These are phyloP conservation scores for Ustilago sp. DNA, from an alignment of 1,284 basidiomycete species.

Conservation along the genomic window DNA sequence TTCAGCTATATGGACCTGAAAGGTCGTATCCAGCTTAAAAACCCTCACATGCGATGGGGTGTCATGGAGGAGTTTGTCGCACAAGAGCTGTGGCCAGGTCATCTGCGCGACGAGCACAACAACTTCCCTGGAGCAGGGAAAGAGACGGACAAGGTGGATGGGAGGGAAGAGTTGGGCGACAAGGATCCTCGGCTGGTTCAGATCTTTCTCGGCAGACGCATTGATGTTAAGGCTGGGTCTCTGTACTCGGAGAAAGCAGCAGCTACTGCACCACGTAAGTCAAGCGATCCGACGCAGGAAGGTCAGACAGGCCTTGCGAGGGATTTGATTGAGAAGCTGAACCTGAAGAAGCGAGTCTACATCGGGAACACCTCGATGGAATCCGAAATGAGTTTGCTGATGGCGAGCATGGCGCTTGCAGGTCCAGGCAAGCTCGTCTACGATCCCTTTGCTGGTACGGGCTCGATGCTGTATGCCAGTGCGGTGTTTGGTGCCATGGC, in stretches of 20 bases:
- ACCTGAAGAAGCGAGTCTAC: constrained; percentile 87
- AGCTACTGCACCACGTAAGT: constrained; percentile 31
- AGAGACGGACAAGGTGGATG: constrained; percentile 27
- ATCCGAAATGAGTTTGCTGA: constrained; percentile 89
- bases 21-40: constrained; percentile 85
- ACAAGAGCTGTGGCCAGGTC: constrained; percentile 42
- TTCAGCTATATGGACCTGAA: constrained; percentile 87
- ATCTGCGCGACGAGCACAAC: constrained; percentile 39
- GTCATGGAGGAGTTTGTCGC: constrained; percentile 88
- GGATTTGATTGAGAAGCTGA: constrained; percentile 69
- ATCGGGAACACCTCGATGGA: constrained; percentile 99
- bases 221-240: constrained; percentile 34
- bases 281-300: constrained; percentile 49
- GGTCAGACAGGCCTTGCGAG: constrained; percentile 48
- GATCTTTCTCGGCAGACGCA: constrained; percentile 56
- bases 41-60: constrained; percentile 81
- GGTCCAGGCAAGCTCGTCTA: constrained; percentile 89
- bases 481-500: constrained; percentile 85
- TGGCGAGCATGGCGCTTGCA: constrained; percentile 94
- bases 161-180: constrained; percentile 50
- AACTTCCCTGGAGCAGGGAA: constrained; percentile 43
- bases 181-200: constrained; percentile 57
- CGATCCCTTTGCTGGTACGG: constrained; percentile 96
- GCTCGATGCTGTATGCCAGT: constrained; percentile 86
- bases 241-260: constrained; percentile 25